phyloP scores from a whole-genome alignment of 2,329 filamentous ascomycete genomes.

The Aureobasidium melanogenum region DNA sequence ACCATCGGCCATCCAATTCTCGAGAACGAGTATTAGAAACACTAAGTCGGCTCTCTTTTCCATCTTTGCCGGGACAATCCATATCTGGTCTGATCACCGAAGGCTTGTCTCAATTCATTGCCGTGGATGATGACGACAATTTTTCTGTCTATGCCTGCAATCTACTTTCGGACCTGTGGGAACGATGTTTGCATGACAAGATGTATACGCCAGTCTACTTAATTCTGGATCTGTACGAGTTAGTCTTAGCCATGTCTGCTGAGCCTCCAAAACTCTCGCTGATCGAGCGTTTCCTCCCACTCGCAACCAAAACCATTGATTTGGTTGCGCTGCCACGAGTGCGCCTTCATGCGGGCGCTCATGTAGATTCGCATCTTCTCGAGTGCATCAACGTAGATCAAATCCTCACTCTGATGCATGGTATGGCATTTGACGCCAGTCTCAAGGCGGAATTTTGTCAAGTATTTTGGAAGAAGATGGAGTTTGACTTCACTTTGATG shows the following conservation, averaged over 20 bases:
- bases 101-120: conserved; percentile 49
- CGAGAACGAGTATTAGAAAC: conserved; percentile 59
- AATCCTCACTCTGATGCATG: conserved; percentile 58
- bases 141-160: conserved; percentile 57
- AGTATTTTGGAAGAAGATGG: conserved; percentile 59
- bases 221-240: conserved; percentile 55
- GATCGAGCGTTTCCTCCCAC: conserved; percentile 44
- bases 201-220: conserved; percentile 53
- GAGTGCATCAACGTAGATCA: conserved; percentile 55
- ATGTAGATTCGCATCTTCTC: conserved; percentile 35
- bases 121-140: conserved; percentile 40
- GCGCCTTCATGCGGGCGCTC: conserved; percentile 24
- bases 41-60: conserved; percentile 55
- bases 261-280: conserved; percentile 51
- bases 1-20: conserved; percentile 48
- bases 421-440: conserved; percentile 52
- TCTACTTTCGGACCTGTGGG: conserved; percentile 59
- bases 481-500: conserved; percentile 57
- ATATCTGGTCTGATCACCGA: conserved; percentile 61
- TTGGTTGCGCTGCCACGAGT: conserved; percentile 45
- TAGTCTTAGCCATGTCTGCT: conserved; percentile 55
- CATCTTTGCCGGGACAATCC: conserved; percentile 52
- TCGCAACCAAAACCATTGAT: conserved; percentile 39
- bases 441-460: conserved; percentile 31
- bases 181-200: conserved; percentile 54